Evolutionary conservation across 164 flowering plant genomes (phyloP).

Genomic region (Brasenia schreberi): DNA sequence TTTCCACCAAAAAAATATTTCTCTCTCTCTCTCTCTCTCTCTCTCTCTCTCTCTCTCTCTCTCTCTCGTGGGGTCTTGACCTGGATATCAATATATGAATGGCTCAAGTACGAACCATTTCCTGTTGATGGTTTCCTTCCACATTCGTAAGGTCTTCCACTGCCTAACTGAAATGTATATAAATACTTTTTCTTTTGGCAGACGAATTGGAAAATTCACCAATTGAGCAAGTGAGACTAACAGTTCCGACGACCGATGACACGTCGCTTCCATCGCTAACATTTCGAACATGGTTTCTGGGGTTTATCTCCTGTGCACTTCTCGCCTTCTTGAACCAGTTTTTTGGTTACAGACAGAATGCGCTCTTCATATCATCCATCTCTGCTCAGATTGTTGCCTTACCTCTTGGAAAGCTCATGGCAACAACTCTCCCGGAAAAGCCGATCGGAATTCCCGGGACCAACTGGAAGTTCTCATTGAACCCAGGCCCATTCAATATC

Average conservation of each 20-base stretch:
- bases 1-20: too few species aligned
- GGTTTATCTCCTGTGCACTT: conserved; percentile 3
- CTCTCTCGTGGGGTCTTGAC: too few species aligned
- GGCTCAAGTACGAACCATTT: background rate
- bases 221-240: conserved; percentile 4
- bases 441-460: conserved; percentile 1
- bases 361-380: conserved; percentile 3
- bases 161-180: too few species aligned
- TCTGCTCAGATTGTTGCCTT: conserved; percentile 7
- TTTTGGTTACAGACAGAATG: conserved; percentile 7
- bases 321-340: conserved; percentile 9
- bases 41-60: too few species aligned
- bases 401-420: conserved; percentile 7
- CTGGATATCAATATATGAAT: background rate
- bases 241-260: conserved; percentile 6
- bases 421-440: conserved; percentile 2
- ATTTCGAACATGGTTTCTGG: conserved; percentile 3
- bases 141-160: background rate
- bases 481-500: conserved; percentile 11
- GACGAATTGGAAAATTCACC: background rate
- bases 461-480: conserved; percentile 7
- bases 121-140: background rate
- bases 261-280: conserved; percentile 4
- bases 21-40: too few species aligned
- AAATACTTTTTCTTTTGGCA: background rate